Evolutionary conservation across 176 grass and related monocot genomes (phyloP), one percentile per base, ranked within the genome.

Genomic region (Poa pratensis): DNA sequence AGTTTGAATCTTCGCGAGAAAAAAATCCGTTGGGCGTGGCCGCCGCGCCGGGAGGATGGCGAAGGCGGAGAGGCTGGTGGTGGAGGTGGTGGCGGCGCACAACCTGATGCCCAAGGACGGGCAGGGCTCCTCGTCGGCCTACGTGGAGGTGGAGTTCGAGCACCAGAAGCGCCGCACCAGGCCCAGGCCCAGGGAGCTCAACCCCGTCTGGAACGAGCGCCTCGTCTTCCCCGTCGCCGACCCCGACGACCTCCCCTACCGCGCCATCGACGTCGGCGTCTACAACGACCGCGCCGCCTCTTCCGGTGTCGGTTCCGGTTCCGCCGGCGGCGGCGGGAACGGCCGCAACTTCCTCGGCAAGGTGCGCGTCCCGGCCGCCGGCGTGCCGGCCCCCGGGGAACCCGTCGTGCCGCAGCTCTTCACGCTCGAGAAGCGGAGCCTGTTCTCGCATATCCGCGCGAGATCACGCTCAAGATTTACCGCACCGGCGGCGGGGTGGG

Each of bases 31-130:
- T 9, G 54, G n/a, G 2, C 1, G 13, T 61, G 7, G 19, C 22
- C 37, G 58, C 55, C 55, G 58, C 7, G 43, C 48, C 30, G 73
- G 13, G 27, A 58, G 63, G 32, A 94, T 93, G 95, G 80, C 88
- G 9, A 91, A 94, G 87, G 89, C 80, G 76, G 95, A 97, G 95
- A 93, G 86, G 84, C 85, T 97, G 63, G 95, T 95, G 89, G 95
- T 97, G 79, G 95, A 97, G 90, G 92, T 97, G 75, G 89, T 93
- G 49, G 95, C 88, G 75, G 95, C 95, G 75, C 92, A 94, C 90
- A 97, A 95, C 85, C 89, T 97, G 27, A 95, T 97, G 95, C 95
- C 92, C 70, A 97, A 97, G 76, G 92, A 97, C 73, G 95, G 95
- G 1, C 92, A 94, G 69, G 95, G 95, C 6, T 95, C 95, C 32